Base-by-base conservation (phyloP, 192 early-diverging fungal species). In the Linnemannia exigua region DNA sequence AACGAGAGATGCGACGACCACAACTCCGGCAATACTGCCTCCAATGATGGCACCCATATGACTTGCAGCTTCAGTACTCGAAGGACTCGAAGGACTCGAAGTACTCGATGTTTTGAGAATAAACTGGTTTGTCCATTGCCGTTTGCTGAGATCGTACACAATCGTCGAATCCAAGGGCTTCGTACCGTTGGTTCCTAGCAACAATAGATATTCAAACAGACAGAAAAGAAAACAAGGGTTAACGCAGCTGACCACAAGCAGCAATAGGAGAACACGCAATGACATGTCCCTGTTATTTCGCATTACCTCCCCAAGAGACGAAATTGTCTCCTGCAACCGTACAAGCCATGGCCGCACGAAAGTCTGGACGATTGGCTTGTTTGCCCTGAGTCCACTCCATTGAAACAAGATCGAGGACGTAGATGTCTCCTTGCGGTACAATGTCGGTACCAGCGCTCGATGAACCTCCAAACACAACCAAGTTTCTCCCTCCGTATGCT, bases 241-340 rank as follows among this genome's bases (percentile, higher is more conserved):
- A 31, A 16, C 48, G 48, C 9, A 72, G 6, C 15, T 12, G 38
- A 46, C 1, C 25, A 16, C 25, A 11, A 5, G 8, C 16, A 47
- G 46, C 41, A 8, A 71, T 9, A 9, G n/a, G 14, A 41, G 19
- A 38, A 71, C n/a, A n/a, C n/a, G n/a, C n/a, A 47, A 71, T 25
- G 47, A 31, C 9, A 35, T 31, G 28, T 63, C n/a, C 36, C 48
- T n/a, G 36, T 11, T 7, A 15, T 5, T 12, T 31, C 5, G 9
- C 12, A 7, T 37, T 75, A 75, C 74, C 74, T 75, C 74, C 74
- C 74, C 74, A 75, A 17, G 58, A 54, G 19, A 75, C 52, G 41
- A 75, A 75, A 11, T 75, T 70, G 37, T 70, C 37, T 12, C 20
- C 68, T 0, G 37, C 35, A 0, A 38, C 37, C 16, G 36, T 20